Evolutionary conservation across 805 yeast species (phyloP), one percentile per base, ranked within the genome.

Genomic region (Dipodascopsis uninucleata): DNA sequence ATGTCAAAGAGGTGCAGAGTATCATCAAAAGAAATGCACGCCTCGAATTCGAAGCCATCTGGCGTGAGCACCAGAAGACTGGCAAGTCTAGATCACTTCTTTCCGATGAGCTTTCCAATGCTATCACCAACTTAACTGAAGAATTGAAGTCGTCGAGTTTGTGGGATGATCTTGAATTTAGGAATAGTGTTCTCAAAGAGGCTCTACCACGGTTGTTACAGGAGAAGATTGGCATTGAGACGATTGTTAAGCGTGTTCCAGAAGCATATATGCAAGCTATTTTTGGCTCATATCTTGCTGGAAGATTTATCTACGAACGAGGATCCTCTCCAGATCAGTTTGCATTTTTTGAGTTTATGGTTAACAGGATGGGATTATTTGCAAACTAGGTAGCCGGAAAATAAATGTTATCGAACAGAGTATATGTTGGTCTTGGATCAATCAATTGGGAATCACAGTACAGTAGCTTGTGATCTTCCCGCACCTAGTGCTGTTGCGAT

Each of bases 231-330:
- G 74, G 79, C 5, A 76, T 86, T 45, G 82, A 80, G 7, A 68
- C 70, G 45, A 79, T 90, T 31, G 70, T 90, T 57, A 59, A 69
- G 35, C 78, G 93, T 59, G 93, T 90, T 29, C 98, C 98, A 16
- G 85, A 76, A 46, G 76, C 94, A 41, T 93, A 90, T 64, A 72
- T 90, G 63, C 81, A 79, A 61, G 95, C 96, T 2, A 77, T 90
- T 57, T 85, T 90, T 61, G 94, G 95, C 35, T 82, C 93, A 28
- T 82, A 79, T 61, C 72, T 88, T 58, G 88, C 95, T 8, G 83
- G 95, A 36, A 74, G 82, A 36, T 88, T 84, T 65, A 94, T 88
- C 43, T 88, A 88, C 67, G 72, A 83, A 22, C 74, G 81, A 60
- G 96, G 96, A 44, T 71, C 79, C 47, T 85, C 78, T 51, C 79